phyloP scores from a whole-genome alignment of 1,284 basidiomycete species.

The Ustilago xerochloae region DNA sequence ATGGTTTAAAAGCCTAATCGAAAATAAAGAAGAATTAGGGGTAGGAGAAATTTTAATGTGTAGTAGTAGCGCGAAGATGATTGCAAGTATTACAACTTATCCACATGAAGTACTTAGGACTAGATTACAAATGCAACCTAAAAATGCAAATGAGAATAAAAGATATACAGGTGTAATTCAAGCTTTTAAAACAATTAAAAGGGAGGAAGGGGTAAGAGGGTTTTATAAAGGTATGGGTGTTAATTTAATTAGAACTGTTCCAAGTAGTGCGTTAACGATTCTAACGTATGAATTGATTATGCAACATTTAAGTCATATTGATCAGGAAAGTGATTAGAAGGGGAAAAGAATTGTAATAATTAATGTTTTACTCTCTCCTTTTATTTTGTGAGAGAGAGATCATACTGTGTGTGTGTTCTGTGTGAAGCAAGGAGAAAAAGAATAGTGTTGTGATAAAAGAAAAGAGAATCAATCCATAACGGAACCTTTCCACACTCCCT shows the following conservation, averaged over 20 bases:
- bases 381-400: too few species aligned
- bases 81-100: conserved; percentile 64
- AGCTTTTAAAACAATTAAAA: conserved; percentile 45
- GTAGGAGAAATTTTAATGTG: conserved; percentile 57
- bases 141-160: conserved; percentile 2
- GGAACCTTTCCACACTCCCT: too few species aligned
- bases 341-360: neutral
- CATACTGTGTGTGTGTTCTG: too few species aligned
- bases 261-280: conserved; percentile 64
- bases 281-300: conserved; percentile 66
- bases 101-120: conserved; percentile 67
- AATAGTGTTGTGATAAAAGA: too few species aligned
- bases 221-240: conserved; percentile 67
- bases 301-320: conserved; percentile 43
- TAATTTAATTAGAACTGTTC: conserved; percentile 64
- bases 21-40: conserved; percentile 37
- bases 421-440: too few species aligned
- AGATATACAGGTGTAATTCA: conserved; percentile 59
- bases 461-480: too few species aligned
- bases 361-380: too few species aligned
- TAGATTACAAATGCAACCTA: conserved; percentile 64
- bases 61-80: conserved; percentile 66
- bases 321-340: neutral
- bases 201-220: conserved; percentile 59
- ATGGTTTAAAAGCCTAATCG: conserved; percentile 53